These are phyloP conservation scores for Cryptosporidium ubiquitum DNA, from an alignment of 169 alveolate species.

Conservation along the genomic window DNA sequence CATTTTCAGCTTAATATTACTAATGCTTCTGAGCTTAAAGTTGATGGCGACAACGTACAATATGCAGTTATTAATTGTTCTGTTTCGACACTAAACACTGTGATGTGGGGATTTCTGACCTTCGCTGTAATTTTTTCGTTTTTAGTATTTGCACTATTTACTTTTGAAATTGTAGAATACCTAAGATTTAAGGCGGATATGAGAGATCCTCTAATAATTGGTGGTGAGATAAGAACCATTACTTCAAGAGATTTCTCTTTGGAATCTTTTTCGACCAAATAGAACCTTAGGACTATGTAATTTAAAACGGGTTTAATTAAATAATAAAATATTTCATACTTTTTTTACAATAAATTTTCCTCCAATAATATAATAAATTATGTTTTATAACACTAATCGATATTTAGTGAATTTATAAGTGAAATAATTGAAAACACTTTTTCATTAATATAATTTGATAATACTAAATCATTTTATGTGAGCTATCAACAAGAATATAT, in stretches of 20 bases:
- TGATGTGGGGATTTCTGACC: conserved; percentile 27
- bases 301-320: background rate
- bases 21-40: background rate
- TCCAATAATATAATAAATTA: too few relatives aligned
- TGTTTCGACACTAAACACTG: conserved; percentile 31
- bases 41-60: conserved; percentile 10
- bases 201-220: conserved; percentile 68
- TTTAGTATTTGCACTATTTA: conserved; percentile 33
- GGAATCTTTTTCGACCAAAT: conserved; percentile 23
- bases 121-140: conserved; percentile 26
- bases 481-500: too few relatives aligned
- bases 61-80: conserved; percentile 49
- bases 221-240: conserved; percentile 67
- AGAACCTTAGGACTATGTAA: background rate
- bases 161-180: conserved; percentile 41
- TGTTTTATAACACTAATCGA: too few relatives aligned
- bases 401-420: too few relatives aligned
- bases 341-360: background rate
- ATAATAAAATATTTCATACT: background rate
- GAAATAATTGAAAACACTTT: too few relatives aligned
- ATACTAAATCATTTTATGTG: too few relatives aligned
- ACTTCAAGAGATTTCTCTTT: conserved; percentile 40
- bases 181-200: conserved; percentile 65
- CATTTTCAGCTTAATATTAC: conserved; percentile 27
- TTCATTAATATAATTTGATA: too few relatives aligned